Evolutionary conservation across 371 early-diverging fungal genomes (phyloP).

Genomic region (Capillidium rhysosporum): DNA sequence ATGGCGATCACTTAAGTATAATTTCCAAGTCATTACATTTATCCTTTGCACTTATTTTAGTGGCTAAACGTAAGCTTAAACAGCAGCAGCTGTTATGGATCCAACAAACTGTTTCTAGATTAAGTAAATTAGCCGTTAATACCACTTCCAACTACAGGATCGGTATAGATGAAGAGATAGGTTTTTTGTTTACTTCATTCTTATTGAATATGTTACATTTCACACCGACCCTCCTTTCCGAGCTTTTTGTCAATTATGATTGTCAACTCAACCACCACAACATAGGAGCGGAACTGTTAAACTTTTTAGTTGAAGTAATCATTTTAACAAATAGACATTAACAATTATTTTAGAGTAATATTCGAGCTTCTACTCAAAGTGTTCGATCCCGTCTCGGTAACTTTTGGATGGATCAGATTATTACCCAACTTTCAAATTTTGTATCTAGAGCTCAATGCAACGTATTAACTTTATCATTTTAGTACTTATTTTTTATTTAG

Average conservation of each 20-base stretch:
- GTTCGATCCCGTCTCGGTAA: background rate
- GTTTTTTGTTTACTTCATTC: slow-evolving; percentile 1
- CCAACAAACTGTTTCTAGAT: slow-evolving; percentile 14
- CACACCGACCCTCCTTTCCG: slow-evolving; percentile 51
- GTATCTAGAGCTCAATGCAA: background rate
- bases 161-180: slow-evolving; percentile 12
- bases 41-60: slow-evolving; percentile 10
- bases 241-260: slow-evolving; percentile 88
- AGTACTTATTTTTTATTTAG: background rate
- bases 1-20: background rate
- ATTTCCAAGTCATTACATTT: background rate
- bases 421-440: slow-evolving; percentile 27
- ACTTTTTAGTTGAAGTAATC: slow-evolving; percentile 1
- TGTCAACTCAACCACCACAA: slow-evolving; percentile 23
- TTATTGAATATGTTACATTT: slow-evolving; percentile 27
- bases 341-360: background rate
- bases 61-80: slow-evolving; percentile 1
- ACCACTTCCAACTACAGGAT: slow-evolving; percentile 5
- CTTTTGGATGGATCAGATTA: slow-evolving; percentile 32
- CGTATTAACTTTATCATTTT: background rate
- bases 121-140: slow-evolving; percentile 14
- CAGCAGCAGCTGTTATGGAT: slow-evolving; percentile 10
- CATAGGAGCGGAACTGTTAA: background rate
- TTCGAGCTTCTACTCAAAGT: background rate
- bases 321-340: background rate